A percentile compares a stretch with the other conserved stretches of the same genome.
These are phyloP conservation scores for Blastomyces gilchristii DNA, from an alignment of 2,329 filamentous ascomycete genomes.

Conservation along the genomic window DNA sequence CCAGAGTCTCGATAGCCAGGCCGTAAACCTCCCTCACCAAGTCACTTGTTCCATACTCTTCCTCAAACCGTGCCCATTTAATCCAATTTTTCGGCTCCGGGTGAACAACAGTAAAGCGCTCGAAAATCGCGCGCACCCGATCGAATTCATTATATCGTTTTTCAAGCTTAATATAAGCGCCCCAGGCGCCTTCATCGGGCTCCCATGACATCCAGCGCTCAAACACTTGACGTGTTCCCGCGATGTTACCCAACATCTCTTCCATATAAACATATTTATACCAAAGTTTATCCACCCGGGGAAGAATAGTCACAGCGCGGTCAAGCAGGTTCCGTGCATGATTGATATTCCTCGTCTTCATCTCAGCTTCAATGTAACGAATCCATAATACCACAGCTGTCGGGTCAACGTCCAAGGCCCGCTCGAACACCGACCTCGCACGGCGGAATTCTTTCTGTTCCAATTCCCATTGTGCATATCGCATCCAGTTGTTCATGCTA, in stretches of 20 bases:
- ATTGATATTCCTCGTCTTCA: conserved; percentile 92
- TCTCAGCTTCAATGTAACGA: conserved; percentile 89
- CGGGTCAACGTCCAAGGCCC: conserved; percentile 81
- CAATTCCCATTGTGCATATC: conserved; percentile 93
- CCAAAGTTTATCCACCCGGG: conserved; percentile 91
- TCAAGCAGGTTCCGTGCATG: conserved; percentile 92
- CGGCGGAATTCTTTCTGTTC: conserved; percentile 96
- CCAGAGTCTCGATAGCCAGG: conserved; percentile 73
- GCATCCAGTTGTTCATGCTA: conserved; percentile 98
- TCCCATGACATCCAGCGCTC: conserved; percentile 99
- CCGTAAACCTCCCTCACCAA: conserved; percentile 87
- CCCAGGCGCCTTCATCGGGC: conserved; percentile 91
- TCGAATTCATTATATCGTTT: conserved; percentile 91
- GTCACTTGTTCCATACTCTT: conserved; percentile 87
- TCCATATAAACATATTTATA: conserved; percentile 99
- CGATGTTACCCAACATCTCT: conserved; percentile 90
- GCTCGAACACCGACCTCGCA: conserved; percentile 85
- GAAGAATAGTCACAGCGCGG: conserved; percentile 83
- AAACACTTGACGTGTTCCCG: conserved; percentile 85
- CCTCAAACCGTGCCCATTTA: conserved; percentile 96
- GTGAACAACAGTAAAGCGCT: conserved; percentile 82
- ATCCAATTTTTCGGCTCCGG: conserved; percentile 96
- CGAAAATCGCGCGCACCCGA: conserved; percentile 78
- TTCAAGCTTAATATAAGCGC: conserved; percentile 91
- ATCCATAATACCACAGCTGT: conserved; percentile 84